Evolutionary conservation across 1,284 basidiomycete genomes (phyloP), one percentile per base, ranked within the genome.

Genomic region (Macrocybe sp.): DNA sequence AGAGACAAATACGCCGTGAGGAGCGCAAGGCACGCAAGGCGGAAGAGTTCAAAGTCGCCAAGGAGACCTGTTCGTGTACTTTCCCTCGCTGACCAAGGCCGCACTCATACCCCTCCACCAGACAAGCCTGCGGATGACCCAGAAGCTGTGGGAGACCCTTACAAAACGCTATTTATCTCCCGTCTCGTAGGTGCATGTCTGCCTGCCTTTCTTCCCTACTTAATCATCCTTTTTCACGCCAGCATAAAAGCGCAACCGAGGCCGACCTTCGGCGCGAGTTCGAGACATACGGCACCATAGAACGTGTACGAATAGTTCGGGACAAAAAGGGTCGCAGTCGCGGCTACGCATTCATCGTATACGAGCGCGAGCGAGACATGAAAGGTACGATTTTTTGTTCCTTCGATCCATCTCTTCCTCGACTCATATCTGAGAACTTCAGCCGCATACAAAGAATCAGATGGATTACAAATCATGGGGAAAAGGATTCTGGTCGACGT

Each of bases 391-490:
- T 55, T 58, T 40, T 40, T 49, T 36, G 44, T 45, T 45, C 52
- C 7, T 41, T 54, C 51, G 42, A 39, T 46, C 47, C 34, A 45
- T 37, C 48, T 34, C 41, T 37, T 53, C 48, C 56, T 53, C 44
- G 47, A 40, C 57, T 54, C 49, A 54, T 48, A 47, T 49, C 51
- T 45, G 14, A 14, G 14, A 14, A 14, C 47, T 46, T 54, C 56
- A 96, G 96, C 94, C 52, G 97, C 96, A 7, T 99, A 98, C 78
- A 99, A 98, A 72, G 96, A 99, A 64, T 97, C 95, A n/a, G 96
- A 99, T 61, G 92, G 95, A 10, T 79, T 99, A 41, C 89, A 92
- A 53, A 93, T 99, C 58, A 89, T 93, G 76, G 92, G 92, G 59
- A 94, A 97, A 63, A 79, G 90, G 53, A 93, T 98, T 52, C 76